Evolutionary conservation across 139 green algal genomes (phyloP), one percentile per base, ranked within the genome.

Genomic region (Monoraphidium neglectum): DNA sequence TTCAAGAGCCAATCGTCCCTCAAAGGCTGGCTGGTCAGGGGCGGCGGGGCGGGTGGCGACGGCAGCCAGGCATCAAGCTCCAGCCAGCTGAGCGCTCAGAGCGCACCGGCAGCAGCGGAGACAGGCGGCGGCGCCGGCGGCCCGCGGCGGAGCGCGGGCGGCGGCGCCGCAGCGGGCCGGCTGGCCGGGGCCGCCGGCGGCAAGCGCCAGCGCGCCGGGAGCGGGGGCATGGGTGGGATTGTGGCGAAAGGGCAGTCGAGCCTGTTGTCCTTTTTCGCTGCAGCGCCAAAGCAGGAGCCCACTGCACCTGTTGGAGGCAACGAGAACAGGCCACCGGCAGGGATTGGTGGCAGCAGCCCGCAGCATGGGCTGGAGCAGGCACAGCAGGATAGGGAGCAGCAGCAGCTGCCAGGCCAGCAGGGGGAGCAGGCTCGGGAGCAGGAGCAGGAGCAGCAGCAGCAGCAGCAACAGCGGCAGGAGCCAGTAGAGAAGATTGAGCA

Each of bases 1-100:
- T 37, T 59, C 10, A 75, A 38, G 16, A 83, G 69, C 53, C 87
- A 90, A 69, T 21, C 28, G 32, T 87, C 76, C 36, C 69, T 92
- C 49, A 83, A 64, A 30, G 26, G 24, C 60, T 83, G 59, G 62
- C 68, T 89, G 37, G 26, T 5, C 24, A 18, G 56, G 12, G 56
- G 26, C 56, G 26, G 56, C 26, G 26, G 12, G 26, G 26, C 56
- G 56, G 26, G 56, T 5, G 26, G 56, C 56, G 26, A 63, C 51
- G 49, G 51, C 69, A 53, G 33, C 36, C 30, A 12, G 46, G 36
- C 33, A 6, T n/a, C 6, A 30, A 74, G 51, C 51, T 23, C 24
- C 32, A 13, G 68, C 47, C 23, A 26, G 37, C 33, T 36, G 36
- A 56, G 36, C 36, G 35, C 26, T 72, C 26, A 24, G 15, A 70